Evolutionary conservation across 306 rosid species (phyloP), one percentile per base, ranked within the genome.

Genomic region (Cicer judaicum): DNA sequence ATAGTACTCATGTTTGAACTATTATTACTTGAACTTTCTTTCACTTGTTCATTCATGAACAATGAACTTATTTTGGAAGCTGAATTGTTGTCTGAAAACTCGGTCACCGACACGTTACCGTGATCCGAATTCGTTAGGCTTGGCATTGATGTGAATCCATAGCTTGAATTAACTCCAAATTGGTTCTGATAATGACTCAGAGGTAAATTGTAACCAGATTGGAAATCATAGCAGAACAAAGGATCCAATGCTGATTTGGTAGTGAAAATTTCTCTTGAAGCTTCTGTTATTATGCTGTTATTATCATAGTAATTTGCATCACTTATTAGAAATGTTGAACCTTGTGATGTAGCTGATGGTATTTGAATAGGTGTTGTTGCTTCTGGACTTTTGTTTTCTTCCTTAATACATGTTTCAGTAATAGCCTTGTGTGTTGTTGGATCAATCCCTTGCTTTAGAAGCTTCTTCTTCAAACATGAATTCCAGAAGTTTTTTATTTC

Each of bases 401-500:
- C 86, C 52, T 85, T 84, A 4, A 39, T 46, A 55, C 82, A 66
- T 55, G 60, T 63, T 5, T 90, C 83, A n/a, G 66, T 64, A 4
- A 88, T 78, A 8, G 96, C 92, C 82, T 93, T 91, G 88, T 91
- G 98, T 10, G 98, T 89, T 9, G 86, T 57, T 47, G 98, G 98
- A 79, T 93, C 98, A 62, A 93, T 89, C 73, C 98, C 98, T 83
- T 89, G 97, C 91, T 91, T 93, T 83, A 91, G 19, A 14, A 94
- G 87, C 86, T 94, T 94, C 93, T 94, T 94, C 86, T 94, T 94
- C 84, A 94, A 47, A 66, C 89, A 87, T 21, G 98, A 94, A 84
- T 94, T 91, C 98, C 98, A 94, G 42, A 91, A 94, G 56, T 94
- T 94, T 54, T 94, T 94, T 1, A 94, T 94, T 88, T 93, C 98